Conservation (phyloP, 1,284 basidiomycete species). For the Bondarzewia mesenterica region DNA sequence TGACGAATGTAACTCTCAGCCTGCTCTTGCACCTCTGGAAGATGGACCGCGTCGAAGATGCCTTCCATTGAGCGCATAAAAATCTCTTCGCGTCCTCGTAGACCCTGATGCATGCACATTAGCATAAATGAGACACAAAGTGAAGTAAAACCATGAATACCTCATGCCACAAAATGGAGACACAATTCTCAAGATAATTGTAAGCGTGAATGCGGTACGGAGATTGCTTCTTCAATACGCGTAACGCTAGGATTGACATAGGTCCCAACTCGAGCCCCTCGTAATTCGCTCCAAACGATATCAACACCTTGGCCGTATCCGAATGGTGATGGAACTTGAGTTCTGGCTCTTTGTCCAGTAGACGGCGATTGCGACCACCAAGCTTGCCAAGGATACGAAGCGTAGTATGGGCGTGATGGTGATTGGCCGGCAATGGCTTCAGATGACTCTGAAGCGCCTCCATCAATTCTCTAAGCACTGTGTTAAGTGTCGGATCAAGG, state of each 20-base stretch:
- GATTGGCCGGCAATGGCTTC: conserved; percentile 85
- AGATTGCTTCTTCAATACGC: conserved; percentile 53
- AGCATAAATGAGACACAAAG: conserved; percentile 1
- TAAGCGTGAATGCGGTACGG: conserved; percentile 73
- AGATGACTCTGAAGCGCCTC: conserved; percentile 87
- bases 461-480: conserved; percentile 92
- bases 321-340: conserved; percentile 68
- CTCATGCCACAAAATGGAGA: conserved; percentile 71
- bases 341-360: conserved; percentile 77
- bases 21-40: conserved; percentile 61
- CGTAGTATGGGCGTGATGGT: conserved; percentile 90
- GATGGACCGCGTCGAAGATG: conserved; percentile 71
- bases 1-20: conserved; percentile 65
- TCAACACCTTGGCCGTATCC: conserved; percentile 57
- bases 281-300: conserved; percentile 71
- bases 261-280: conserved; percentile 70
- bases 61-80: conserved; percentile 72
- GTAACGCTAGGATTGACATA: conserved; percentile 65
- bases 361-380: conserved; percentile 88
- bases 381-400: conserved; percentile 97
- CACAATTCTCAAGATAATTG: conserved; percentile 69
- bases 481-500: conserved; percentile 92
- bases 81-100: conserved; percentile 64
- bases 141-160: conserved; percentile 36
- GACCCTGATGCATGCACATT: conserved; percentile 38